Evolutionary conservation across 2,329 filamentous ascomycete species (phyloP), one percentile per base, ranked within the genome.

Genomic region (Malbranchea zuffiana): DNA sequence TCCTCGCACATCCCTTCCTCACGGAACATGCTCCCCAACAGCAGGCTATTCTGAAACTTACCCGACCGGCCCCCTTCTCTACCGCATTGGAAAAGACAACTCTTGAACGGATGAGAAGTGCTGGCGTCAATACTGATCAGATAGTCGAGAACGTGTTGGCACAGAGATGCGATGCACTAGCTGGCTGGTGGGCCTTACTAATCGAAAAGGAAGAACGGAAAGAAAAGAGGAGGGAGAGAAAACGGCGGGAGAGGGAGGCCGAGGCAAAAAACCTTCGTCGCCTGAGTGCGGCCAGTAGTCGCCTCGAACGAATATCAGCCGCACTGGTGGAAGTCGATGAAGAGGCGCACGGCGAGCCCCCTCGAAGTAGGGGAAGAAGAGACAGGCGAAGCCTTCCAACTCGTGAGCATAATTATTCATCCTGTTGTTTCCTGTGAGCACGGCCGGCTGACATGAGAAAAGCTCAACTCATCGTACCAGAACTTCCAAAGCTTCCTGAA

Each of bases 141-240:
- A 84, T 98, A 5, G 88, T 96, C 45, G 88, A 96, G 55, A 92
- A 90, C 50, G 90, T 98, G 3, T 61, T 94, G 23, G 76, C 86
- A 3, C 85, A 94, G 56, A 74, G 84, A 46, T 96, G 90, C 53
- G 88, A 98, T 60, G 74, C 80, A 4, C 65, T 98, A 32, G 84
- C 86, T 34, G 90, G 90, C 4, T 98, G 90, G 90, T 98, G 90
- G 90, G 82, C 84, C 3, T 62, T 98, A 18, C 64, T 98, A 25
- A 76, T 96, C 6, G 90, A 96, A 53, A 98, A 96, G 57, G 90
- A 98, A 54, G 76, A 86, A 55, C 76, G 86, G 6, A 98, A 98
- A 59, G 79, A 87, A 46, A 72, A 66, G 44, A 71, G 86, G 43
- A 71, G 80, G 44, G 86, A 95, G 50, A 74, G 77, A 36, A 95